Percentiles rank a stretch among this genome's conserved stretches.
Evolutionary conservation across 768 basidiomycete species (phyloP).

Genomic region (Psilocybe sp.): DNA sequence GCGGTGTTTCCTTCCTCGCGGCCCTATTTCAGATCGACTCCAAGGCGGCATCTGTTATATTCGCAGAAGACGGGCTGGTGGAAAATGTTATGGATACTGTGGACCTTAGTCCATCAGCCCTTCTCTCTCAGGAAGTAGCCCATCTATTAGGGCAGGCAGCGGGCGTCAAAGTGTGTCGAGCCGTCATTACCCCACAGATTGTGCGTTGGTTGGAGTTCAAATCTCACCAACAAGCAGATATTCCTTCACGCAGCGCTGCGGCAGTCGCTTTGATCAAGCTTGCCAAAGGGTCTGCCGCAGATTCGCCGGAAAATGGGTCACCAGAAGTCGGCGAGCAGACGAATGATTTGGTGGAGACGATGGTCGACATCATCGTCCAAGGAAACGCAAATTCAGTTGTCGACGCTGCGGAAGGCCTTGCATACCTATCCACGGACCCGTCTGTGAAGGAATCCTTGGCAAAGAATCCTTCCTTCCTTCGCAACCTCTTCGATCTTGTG

Average conservation of each 20-base stretch:
- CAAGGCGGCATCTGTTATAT: constrained; percentile 60
- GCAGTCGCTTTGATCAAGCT: constrained; percentile 80
- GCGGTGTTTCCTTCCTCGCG: constrained; percentile 64
- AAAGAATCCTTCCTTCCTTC: constrained; percentile 50
- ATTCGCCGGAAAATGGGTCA: constrained; percentile 33
- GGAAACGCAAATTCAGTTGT: constrained; percentile 40
- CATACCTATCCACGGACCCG: constrained; percentile 72
- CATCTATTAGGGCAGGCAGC: constrained; percentile 75
- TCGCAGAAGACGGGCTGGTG: constrained; percentile 58
- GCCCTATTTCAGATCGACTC: constrained; percentile 86
- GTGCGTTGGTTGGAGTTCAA: constrained; percentile 67
- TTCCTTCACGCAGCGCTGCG: constrained; percentile 54
- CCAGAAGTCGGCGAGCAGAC: constrained; percentile 27
- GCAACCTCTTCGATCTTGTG: constrained; percentile 52
- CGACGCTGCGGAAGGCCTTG: constrained; percentile 81
- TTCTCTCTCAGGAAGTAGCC: constrained; percentile 59
- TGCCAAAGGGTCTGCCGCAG: constrained; percentile 50
- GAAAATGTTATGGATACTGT: constrained; percentile 67
- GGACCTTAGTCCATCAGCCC: constrained; percentile 54
- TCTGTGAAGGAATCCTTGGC: constrained; percentile 62
- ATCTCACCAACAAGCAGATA: constrained; percentile 44
- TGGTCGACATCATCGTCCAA: constrained; percentile 55
- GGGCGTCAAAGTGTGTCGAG: constrained; percentile 71
- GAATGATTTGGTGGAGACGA: constrained; percentile 44
- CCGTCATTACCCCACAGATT: constrained; percentile 53